Percentiles rank a stretch among this genome's conserved stretches.
Conservation (phyloP, 495 filamentous ascomycete genomes). For the Talaromyces wortmannii region DNA sequence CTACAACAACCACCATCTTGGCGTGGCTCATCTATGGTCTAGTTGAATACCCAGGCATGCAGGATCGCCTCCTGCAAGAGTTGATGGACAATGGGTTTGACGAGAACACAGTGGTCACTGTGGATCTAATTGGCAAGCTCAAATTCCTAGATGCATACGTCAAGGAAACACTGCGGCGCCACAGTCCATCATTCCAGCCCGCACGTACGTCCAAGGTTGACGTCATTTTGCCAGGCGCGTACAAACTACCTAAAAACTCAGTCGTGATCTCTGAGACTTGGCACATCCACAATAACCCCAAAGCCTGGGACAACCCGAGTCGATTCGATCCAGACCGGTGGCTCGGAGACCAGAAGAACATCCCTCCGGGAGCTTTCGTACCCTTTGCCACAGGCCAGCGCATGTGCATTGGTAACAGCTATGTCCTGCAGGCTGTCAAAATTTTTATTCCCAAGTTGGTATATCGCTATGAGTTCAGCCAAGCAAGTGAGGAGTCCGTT, state of each 20-base stretch:
- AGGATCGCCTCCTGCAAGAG: constrained; percentile 46
- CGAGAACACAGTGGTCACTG: constrained; percentile 25
- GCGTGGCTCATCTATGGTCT: constrained; percentile 48
- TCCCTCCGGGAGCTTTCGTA: constrained; percentile 36
- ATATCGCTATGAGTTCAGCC: constrained; percentile 43
- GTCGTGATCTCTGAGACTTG: constrained; percentile 43
- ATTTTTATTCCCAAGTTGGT: constrained; percentile 43
- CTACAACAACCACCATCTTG: constrained; percentile 42
- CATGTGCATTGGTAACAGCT: constrained; percentile 53
- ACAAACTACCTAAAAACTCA: constrained; percentile 35
- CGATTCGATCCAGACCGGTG: constrained; percentile 50
- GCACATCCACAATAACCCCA: constrained; percentile 46
- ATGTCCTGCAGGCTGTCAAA: constrained; percentile 48
- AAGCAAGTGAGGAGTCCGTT: constrained; percentile 31
- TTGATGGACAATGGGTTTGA: constrained; percentile 40
- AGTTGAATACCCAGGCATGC: constrained; percentile 39
- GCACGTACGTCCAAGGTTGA: constrained; percentile 45
- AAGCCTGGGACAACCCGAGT: constrained; percentile 42
- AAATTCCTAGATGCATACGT: constrained; percentile 45
- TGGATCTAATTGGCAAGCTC: constrained; percentile 32
- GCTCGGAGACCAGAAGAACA: constrained; percentile 41
- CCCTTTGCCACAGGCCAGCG: constrained; percentile 46
- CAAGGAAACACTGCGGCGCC: constrained; percentile 50
- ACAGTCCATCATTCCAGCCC: constrained; percentile 51
- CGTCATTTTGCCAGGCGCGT: constrained; percentile 48